Evolutionary conservation across 1,284 basidiomycete species (phyloP).

Genomic region (Porodaedalea pini): DNA sequence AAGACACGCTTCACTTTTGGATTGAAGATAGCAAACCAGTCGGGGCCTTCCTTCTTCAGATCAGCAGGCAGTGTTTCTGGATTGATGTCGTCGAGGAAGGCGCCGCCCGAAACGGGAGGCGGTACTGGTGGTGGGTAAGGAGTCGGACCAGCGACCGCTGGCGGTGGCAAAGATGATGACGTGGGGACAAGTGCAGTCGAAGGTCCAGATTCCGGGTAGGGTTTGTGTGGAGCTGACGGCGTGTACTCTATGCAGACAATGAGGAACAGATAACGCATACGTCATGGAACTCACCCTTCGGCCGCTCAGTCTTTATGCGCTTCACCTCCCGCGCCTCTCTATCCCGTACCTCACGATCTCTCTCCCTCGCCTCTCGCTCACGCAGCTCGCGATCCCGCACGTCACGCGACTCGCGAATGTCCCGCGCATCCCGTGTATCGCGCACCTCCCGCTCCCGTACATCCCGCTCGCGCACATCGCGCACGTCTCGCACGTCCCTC

Average conservation of each 20-base stretch:
- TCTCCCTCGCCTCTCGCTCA: slow-evolving; percentile 15
- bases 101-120: slow-evolving; percentile 23
- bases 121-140: slow-evolving; percentile 31
- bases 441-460: slow-evolving; percentile 8
- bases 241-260: slow-evolving; percentile 10
- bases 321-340: slow-evolving; percentile 31
- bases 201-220: slow-evolving; percentile 15
- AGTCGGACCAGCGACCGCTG: slow-evolving; percentile 31
- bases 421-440: slow-evolving; percentile 10
- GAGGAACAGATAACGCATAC: neutral
- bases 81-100: slow-evolving; percentile 47
- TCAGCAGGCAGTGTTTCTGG: slow-evolving; percentile 47
- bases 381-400: slow-evolving; percentile 9
- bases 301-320: slow-evolving; percentile 38
- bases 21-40: slow-evolving; percentile 97
- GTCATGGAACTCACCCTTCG: slow-evolving; percentile 30
- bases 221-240: slow-evolving; percentile 7
- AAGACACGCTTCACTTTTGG: slow-evolving; percentile 78
- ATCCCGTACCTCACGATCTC: slow-evolving; percentile 27
- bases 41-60: slow-evolving; percentile 76
- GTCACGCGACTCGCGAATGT: slow-evolving; percentile 8
- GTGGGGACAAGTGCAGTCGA: slow-evolving; percentile 25
- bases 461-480: slow-evolving; percentile 2
- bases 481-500: slow-evolving; percentile 21
- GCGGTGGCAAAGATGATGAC: slow-evolving; percentile 29